phyloP scores from a whole-genome alignment of 495 filamentous ascomycete species.

The Neurospora sp. region DNA sequence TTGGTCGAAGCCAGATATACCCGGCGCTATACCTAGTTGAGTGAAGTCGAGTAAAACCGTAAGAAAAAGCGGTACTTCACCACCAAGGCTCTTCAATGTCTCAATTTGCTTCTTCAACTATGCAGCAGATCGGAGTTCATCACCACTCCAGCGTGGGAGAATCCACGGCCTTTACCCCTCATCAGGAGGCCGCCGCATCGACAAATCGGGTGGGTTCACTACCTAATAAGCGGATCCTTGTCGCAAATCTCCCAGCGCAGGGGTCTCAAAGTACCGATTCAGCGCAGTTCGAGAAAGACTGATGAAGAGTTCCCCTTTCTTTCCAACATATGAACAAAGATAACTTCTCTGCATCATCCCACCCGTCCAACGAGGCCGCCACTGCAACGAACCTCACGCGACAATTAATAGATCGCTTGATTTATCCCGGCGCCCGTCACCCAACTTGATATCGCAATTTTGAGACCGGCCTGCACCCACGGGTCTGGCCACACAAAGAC shows the following conservation, averaged over 20 bases:
- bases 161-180: background rate
- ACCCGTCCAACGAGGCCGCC: background rate
- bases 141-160: background rate
- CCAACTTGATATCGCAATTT: background rate
- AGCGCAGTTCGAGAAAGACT: background rate
- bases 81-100: background rate
- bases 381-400: background rate
- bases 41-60: too few relatives aligned
- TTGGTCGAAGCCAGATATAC: too few relatives aligned
- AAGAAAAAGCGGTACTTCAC: too few relatives aligned
- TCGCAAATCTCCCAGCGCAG: slow-evolving; percentile 6
- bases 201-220: background rate
- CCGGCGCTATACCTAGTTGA: too few relatives aligned
- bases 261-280: background rate
- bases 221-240: slow-evolving; percentile 1
- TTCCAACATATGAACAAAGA: background rate
- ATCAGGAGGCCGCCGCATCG: slow-evolving; percentile 5
- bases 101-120: background rate
- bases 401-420: background rate
- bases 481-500: background rate
- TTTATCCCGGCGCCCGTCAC: background rate
- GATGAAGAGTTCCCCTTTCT: background rate
- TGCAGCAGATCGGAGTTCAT: background rate
- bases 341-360: background rate
- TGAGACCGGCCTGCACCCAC: background rate